These are phyloP conservation scores for Mycena capillaripes DNA, from an alignment of 768 basidiomycete species.

Conservation along the genomic window DNA sequence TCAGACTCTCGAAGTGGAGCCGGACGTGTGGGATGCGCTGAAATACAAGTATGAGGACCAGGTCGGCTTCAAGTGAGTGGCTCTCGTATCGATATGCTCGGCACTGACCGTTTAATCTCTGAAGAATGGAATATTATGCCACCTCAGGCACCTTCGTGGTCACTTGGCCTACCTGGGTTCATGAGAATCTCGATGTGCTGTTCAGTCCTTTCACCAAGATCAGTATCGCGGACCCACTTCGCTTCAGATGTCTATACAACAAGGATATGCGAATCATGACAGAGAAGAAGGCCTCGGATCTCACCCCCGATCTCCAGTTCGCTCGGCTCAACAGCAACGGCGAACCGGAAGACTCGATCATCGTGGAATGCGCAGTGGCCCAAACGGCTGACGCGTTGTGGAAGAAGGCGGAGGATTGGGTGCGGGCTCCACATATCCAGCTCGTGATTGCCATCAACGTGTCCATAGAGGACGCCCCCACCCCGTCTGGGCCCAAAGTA, in stretches of 20 bases:
- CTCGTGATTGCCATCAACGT: not conserved
- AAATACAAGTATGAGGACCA: constrained; percentile 4
- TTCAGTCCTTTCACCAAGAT: not conserved
- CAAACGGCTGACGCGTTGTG: no score
- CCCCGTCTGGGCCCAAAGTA: not conserved
- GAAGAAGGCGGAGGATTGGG: not conserved
- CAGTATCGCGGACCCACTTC: not conserved
- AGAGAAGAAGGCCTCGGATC: no score
- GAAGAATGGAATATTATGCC: not conserved
- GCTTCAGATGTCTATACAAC: not conserved
- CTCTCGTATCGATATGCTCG: not conserved
- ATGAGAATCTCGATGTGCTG: not conserved
- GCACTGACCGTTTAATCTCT: not conserved
- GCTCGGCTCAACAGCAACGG: no score
- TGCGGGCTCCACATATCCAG: not conserved
- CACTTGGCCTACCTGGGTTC: constrained; percentile 4
- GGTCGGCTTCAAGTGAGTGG: not conserved
- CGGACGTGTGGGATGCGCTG: not conserved
- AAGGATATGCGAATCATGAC: not conserved
- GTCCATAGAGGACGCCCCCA: not conserved
- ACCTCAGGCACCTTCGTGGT: not conserved
- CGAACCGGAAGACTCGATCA: no score
- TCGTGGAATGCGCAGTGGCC: no score
- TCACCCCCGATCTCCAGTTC: no score
- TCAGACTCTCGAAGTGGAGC: not conserved